A percentile compares a stretch with the other conserved stretches of the same genome.
phyloP scores from a whole-genome alignment of 75 land plant genomes.

The Azolla pinnata region DNA sequence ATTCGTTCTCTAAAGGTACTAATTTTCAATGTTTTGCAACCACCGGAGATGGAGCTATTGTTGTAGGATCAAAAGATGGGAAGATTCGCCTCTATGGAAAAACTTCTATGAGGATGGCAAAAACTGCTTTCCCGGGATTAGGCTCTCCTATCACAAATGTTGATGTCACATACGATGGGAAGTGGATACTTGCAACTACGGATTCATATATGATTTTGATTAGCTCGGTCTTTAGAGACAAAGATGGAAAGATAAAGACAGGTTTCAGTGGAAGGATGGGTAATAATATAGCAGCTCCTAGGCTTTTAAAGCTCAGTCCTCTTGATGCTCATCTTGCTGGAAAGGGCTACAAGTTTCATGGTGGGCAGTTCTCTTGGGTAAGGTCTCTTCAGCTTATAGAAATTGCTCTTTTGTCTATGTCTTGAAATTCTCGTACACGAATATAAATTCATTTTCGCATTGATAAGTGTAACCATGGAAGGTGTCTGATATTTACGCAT shows the following conservation, averaged over 20 bases:
- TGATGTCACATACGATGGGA: slow-evolving; percentile 98
- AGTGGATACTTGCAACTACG: slow-evolving; percentile 93
- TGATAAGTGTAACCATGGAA: no score
- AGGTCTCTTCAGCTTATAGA: no score
- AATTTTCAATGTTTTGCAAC: slow-evolving; percentile 97
- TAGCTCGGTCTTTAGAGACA: slow-evolving; percentile 80
- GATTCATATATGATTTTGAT: slow-evolving; percentile 91
- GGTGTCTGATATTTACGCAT: no score
- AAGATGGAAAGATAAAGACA: slow-evolving; percentile 87
- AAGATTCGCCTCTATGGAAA: slow-evolving; percentile 82
- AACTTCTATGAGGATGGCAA: slow-evolving; percentile 89
- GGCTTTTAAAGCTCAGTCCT: slow-evolving; percentile 90
- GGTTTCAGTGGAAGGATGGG: slow-evolving; percentile 94
- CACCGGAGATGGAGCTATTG: slow-evolving; percentile 93
- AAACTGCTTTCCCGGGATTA: slow-evolving; percentile 95
- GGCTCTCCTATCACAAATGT: slow-evolving; percentile 95
- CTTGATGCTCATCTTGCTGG: slow-evolving; percentile 90
- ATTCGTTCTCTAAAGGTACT: slow-evolving; percentile 90
- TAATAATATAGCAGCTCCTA: slow-evolving; percentile 78
- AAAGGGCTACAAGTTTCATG: slow-evolving; percentile 61
- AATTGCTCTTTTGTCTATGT: no score
- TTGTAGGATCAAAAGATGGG: slow-evolving; percentile 94
- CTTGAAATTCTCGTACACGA: no score
- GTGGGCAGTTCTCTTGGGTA: slow-evolving; percentile 98
- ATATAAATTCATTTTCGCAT: no score